Evolutionary conservation across 805 yeast species (phyloP).

Genomic region (Candida koratica): DNA sequence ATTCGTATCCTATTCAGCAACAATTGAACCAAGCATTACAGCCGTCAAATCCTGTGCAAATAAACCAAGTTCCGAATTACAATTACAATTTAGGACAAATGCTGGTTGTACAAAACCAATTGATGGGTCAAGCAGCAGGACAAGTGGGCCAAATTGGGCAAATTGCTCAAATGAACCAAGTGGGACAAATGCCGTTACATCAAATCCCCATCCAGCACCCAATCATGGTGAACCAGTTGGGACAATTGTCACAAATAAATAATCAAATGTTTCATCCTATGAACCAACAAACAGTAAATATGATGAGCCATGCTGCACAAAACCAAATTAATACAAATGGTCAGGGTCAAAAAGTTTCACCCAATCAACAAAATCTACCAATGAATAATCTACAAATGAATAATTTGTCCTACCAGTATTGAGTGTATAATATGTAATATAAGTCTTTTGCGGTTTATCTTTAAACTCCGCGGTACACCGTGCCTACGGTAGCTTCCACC

Average conservation of each 20-base stretch:
- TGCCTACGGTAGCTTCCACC: background rate
- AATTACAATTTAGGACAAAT: slow-evolving; percentile 20
- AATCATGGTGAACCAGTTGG: slow-evolving; percentile 9
- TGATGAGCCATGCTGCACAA: slow-evolving; percentile 6
- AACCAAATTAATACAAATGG: slow-evolving; percentile 6
- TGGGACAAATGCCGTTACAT: slow-evolving; percentile 7
- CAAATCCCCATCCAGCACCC: slow-evolving; percentile 12
- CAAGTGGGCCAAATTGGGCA: slow-evolving; percentile 8
- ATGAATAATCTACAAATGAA: slow-evolving; percentile 8
- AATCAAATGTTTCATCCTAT: slow-evolving; percentile 10
- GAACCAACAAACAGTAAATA: slow-evolving; percentile 7
- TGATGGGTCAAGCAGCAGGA: slow-evolving; percentile 5
- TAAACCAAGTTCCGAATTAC: slow-evolving; percentile 21
- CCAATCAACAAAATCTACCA: slow-evolving; percentile 8
- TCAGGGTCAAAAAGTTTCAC: slow-evolving; percentile 2
- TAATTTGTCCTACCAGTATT: slow-evolving; percentile 6
- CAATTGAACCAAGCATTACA: slow-evolving; percentile 17
- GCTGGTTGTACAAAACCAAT: slow-evolving; percentile 12
- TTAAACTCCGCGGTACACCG: background rate
- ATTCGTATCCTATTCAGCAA: slow-evolving; percentile 12
- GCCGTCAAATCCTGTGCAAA: slow-evolving; percentile 16
- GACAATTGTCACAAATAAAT: slow-evolving; percentile 7
- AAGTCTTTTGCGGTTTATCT: too few species aligned
- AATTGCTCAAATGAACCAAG: slow-evolving; percentile 4
- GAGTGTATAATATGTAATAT: slow-evolving; percentile 4